Conservation (phyloP, 1,284 basidiomycete genomes). For the Omphalotus olearius region DNA sequence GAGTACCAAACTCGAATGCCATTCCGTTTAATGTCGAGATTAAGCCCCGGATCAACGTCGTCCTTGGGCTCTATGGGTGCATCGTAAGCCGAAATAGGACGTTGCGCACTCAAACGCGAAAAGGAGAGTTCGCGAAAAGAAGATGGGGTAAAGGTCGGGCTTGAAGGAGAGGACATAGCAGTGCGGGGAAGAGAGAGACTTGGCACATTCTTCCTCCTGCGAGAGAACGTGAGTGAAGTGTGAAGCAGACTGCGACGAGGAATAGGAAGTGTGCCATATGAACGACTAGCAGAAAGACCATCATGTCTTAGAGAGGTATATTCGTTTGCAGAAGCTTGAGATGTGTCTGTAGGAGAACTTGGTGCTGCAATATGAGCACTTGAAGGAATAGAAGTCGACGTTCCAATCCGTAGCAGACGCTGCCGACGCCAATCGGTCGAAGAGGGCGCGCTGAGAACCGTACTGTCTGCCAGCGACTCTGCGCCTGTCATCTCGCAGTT, state of each 20-base stretch:
- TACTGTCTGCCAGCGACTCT: background rate
- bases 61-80: slow-evolving; percentile 37
- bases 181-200: slow-evolving; percentile 22
- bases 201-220: slow-evolving; percentile 14
- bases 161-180: slow-evolving; percentile 32
- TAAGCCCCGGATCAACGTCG: slow-evolving; percentile 26
- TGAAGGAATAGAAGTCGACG: slow-evolving; percentile 18
- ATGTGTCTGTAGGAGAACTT: background rate
- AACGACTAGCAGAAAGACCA: background rate
- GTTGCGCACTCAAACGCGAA: slow-evolving; percentile 37
- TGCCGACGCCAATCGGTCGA: slow-evolving; percentile 48
- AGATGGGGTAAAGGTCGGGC: slow-evolving; percentile 23
- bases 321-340: background rate
- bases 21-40: slow-evolving; percentile 68
- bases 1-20: slow-evolving; percentile 92
- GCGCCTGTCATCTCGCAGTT: too few relatives aligned
- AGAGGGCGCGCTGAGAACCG: slow-evolving; percentile 23
- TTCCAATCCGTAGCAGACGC: slow-evolving; percentile 47
- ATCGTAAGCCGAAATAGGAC: slow-evolving; percentile 75
- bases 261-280: slow-evolving; percentile 10
- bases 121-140: slow-evolving; percentile 37
- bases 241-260: background rate
- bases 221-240: slow-evolving; percentile 15
- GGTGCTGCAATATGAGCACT: slow-evolving; percentile 6
- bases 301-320: background rate